Evolutionary conservation across 768 basidiomycete genomes (phyloP), one percentile per base, ranked within the genome.

Genomic region (Floccularia luteovirens): DNA sequence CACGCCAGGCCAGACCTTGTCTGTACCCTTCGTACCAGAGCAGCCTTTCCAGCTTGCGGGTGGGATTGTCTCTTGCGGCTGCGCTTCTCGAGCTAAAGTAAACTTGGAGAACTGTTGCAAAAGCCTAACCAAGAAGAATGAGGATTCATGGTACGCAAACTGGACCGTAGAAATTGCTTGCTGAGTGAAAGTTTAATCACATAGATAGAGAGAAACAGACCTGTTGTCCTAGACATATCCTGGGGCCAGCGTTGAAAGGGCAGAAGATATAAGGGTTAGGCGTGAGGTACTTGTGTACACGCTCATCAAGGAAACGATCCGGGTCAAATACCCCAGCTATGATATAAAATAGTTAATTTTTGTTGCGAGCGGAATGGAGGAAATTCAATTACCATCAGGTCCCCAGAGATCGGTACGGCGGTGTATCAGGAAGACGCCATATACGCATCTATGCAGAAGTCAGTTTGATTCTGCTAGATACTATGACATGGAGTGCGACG

Each of bases 91-190:
- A n/a, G 63, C 68, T n/a, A 78, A 55, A 2, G 52, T 49, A 38
- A 80, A 56, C 0, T 55, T 53, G 4, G 61, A 62, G 51, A 76
- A 76, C 6, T 48, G 52, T 50, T 81, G 78, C 6, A 81, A 49
- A 1, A 79, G 52, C 6, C 70, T 60, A 36, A 76, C 60, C 14
- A 80, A 59, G 56, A 77, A 72, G 52, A 71, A 79, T 0, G 74
- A 75, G 2, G 67, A 53, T 50, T 76, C 74, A 43, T 76, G 72
- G 53, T 79, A 78, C 3, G 78, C 78, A 45, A 59, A 61, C 52
- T 62, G 22, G n/a, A 30, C 14, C 14, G 27, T 30, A 14, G 27
- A 16, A 17, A 31, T 11, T 19, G 11, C 17, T 8, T 19, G 33
- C 17, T 3, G 21, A 32, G 16, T 22, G 24, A 16, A 42, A 41